phyloP scores from a whole-genome alignment of 2,329 filamentous ascomycete genomes.

The Penicillium sp. region DNA sequence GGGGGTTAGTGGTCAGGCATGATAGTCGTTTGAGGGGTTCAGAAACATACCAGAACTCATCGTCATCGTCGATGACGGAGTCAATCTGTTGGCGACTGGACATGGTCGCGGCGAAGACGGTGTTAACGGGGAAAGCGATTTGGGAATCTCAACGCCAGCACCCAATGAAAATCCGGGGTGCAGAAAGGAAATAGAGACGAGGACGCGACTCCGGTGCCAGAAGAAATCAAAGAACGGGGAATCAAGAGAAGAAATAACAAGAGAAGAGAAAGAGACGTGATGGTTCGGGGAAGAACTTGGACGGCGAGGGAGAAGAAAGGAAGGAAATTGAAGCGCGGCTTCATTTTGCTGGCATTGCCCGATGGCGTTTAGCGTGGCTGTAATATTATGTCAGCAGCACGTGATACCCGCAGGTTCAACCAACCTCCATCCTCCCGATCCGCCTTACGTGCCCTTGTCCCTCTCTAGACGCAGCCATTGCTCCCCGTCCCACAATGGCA shows the following conservation, averaged over 20 bases:
- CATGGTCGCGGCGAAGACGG: conserved; percentile 37
- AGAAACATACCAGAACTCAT: conserved; percentile 48
- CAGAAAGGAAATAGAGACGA: conserved; percentile 18
- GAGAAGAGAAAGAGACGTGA: conserved; percentile 20
- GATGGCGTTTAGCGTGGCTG: conserved; percentile 22
- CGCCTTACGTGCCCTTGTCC: conserved; percentile 26
- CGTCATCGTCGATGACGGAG: conserved; percentile 53
- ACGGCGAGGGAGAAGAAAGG: conserved; percentile 24
- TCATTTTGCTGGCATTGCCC: conserved; percentile 33
- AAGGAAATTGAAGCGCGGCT: conserved; percentile 31
- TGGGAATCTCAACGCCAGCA: conserved; percentile 28
- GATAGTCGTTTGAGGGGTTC: background rate
- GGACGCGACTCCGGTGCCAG: conserved; percentile 19
- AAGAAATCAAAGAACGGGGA: conserved; percentile 22
- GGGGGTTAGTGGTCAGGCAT: conserved; percentile 23
- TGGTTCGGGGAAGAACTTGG: conserved; percentile 25
- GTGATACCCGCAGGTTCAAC: conserved; percentile 26
- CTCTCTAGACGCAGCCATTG: conserved; percentile 32
- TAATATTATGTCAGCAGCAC: conserved; percentile 24
- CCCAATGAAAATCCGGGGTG: conserved; percentile 15
- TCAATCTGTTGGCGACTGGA: conserved; percentile 47
- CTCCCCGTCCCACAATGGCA: conserved; percentile 42
- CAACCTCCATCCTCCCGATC: conserved; percentile 32
- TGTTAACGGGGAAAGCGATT: conserved; percentile 27
- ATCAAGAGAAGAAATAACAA: conserved; percentile 26